Evolutionary conservation across 208 protist genomes (phyloP).

Genomic region (Leishmania arabica): DNA sequence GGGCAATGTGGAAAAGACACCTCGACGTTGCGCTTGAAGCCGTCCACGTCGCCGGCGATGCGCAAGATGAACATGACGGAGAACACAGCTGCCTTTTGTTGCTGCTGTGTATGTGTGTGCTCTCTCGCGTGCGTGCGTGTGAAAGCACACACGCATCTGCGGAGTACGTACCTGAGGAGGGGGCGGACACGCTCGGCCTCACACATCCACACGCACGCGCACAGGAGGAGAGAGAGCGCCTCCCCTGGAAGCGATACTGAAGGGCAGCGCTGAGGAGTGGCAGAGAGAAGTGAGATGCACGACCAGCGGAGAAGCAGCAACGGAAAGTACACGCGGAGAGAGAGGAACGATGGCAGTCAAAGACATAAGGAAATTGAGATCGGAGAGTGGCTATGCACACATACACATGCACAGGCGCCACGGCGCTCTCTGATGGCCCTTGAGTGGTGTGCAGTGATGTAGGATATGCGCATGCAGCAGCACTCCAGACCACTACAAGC

Average conservation of each 20-base stretch:
- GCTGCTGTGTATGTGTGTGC: background rate
- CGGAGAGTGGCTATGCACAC: background rate
- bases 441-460: background rate
- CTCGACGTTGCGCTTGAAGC: slow-evolving; percentile 45
- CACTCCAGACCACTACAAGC: background rate
- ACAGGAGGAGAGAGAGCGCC: background rate
- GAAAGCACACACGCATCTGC: background rate
- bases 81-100: background rate
- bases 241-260: background rate
- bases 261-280: background rate
- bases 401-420: background rate
- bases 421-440: background rate
- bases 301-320: background rate
- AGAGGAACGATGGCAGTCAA: background rate
- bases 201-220: background rate
- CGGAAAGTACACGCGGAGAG: slow-evolving; percentile 1
- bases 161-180: background rate
- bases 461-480: background rate
- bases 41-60: slow-evolving; percentile 31
- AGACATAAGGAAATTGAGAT: background rate
- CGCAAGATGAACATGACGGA: slow-evolving; percentile 38
- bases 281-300: slow-evolving; percentile 5
- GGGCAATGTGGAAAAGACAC: slow-evolving; percentile 55
- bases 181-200: background rate
- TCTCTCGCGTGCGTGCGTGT: background rate